Conservation (phyloP, 2,329 filamentous ascomycete genomes). For the Rhynchosporium secalis region DNA sequence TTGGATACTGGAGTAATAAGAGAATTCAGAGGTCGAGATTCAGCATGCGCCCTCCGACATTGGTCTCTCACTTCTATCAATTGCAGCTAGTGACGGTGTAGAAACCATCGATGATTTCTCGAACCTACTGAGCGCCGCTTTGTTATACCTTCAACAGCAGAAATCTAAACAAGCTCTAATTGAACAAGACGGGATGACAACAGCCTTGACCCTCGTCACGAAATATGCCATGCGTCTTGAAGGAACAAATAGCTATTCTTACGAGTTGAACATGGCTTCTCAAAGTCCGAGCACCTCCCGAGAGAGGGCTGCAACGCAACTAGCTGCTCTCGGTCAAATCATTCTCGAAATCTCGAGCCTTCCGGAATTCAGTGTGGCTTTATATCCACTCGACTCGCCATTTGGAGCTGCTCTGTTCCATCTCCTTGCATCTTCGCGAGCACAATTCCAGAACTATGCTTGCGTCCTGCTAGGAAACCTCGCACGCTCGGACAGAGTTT, state of each 20-base stretch:
- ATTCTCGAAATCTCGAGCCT: background rate
- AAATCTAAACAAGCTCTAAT: background rate
- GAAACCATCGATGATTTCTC: background rate
- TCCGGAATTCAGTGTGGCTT: background rate
- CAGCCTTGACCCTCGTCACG: background rate
- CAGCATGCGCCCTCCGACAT: background rate
- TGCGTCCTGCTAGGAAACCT: background rate
- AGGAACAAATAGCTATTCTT: background rate
- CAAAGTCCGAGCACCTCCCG: background rate
- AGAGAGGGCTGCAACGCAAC: background rate
- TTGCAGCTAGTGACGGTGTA: background rate
- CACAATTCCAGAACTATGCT: background rate
- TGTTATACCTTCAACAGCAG: background rate
- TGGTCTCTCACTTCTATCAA: background rate
- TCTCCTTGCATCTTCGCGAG: background rate
- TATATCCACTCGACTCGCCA: conserved; percentile 5
- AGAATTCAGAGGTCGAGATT: background rate
- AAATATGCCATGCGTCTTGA: background rate
- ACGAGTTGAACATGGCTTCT: background rate
- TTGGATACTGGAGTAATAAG: background rate
- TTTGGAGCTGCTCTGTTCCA: background rate
- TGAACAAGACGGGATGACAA: background rate
- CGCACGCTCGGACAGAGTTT: background rate
- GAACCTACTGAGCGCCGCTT: background rate
- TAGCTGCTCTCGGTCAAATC: background rate